These are phyloP conservation scores for Athelia psychrophila DNA, from an alignment of 1,284 basidiomycete species.

Conservation along the genomic window DNA sequence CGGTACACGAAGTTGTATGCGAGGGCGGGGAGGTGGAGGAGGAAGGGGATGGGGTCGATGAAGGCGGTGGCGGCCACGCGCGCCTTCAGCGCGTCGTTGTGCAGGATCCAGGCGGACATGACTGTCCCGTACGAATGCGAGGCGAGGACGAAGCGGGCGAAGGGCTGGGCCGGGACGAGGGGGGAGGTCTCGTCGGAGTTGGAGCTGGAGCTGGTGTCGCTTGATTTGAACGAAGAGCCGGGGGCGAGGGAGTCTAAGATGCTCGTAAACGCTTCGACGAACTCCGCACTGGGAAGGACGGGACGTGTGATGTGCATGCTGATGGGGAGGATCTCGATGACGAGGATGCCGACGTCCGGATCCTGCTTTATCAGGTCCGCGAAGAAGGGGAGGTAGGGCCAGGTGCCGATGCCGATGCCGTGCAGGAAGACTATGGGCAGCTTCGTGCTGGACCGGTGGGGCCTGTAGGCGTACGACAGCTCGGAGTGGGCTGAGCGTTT, in stretches of 20 bases:
- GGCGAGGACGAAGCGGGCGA: slow-evolving; percentile 42
- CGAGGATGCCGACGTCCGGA: slow-evolving; percentile 51
- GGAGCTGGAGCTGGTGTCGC: no score
- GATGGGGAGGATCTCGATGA: slow-evolving; percentile 58
- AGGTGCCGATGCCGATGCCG: slow-evolving; percentile 65
- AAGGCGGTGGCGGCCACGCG: slow-evolving; percentile 42
- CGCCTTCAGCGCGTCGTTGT: slow-evolving; percentile 8
- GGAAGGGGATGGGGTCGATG: slow-evolving; percentile 62
- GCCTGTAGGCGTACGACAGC: slow-evolving; percentile 63
- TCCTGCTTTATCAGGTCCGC: slow-evolving; percentile 35
- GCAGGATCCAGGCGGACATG: slow-evolving; percentile 46
- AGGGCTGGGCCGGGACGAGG: no score
- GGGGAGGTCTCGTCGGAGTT: no score
- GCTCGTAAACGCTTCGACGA: slow-evolving; percentile 32
- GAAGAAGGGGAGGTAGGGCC: slow-evolving; percentile 52
- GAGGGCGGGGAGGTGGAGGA: slow-evolving; percentile 57
- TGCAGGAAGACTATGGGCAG: slow-evolving; percentile 60
- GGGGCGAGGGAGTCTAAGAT: slow-evolving; percentile 43
- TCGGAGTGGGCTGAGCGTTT: slow-evolving; percentile 31
- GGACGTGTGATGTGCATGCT: slow-evolving; percentile 54
- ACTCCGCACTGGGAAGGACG: slow-evolving; percentile 34
- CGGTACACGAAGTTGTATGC: slow-evolving; percentile 69
- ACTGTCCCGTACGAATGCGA: slow-evolving; percentile 68
- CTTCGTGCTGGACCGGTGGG: slow-evolving; percentile 44
- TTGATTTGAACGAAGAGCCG: no score